Base-by-base conservation (phyloP, 2,329 filamentous ascomycete genomes). In the Calonectria hongkongensis region DNA sequence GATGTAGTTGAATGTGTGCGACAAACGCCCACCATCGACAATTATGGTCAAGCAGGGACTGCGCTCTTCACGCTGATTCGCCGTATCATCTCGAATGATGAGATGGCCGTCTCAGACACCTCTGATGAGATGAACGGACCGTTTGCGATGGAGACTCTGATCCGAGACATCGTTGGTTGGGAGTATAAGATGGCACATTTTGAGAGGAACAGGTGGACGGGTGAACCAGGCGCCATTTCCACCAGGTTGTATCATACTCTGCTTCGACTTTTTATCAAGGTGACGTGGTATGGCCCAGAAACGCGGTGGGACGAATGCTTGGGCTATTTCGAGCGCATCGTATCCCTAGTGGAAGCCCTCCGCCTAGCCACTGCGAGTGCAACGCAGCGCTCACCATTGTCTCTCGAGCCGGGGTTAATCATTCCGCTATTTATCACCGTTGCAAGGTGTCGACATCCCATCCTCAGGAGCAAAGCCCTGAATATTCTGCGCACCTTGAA, bases 381-480 rank as follows among this genome's bases (percentile, higher is more conserved):
- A 16, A 77, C 66, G 15, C 62, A 60, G 3, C 75, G 76, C 8
- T 77, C 78, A 2, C 74, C 76, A 2, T 41, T 84, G 0, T 82
- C 82, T 1, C 73, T 84, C 1, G 83, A 84, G 60, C 81, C 81
- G 10, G 82, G 82, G 0, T 50, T 84, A 15, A 79, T 82, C 4
- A 76, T 83, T 13, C 80, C 81, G 0, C 69, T 81, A 2, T 84
- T 80, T 68, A 48, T 82, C 45, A 70, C 74, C 1, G 71, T 69
- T 0, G 76, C 78, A 5, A 78, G 81, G 2, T 84, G 83, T 21
- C 79, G 83, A 0, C 83, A 84, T 68, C 80, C 82, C 0, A 63
- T 76, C 30, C 56, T 83, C 0, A 77, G 83, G 2, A 75, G 81
- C 16, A 73, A 79, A 4, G 79, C 78, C 1, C 62, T 83, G 7